A percentile compares a stretch with the other conserved stretches of the same genome.
These are phyloP conservation scores for Colletotrichum zoysiae DNA, from an alignment of 2,329 filamentous ascomycete genomes.

Conservation along the genomic window DNA sequence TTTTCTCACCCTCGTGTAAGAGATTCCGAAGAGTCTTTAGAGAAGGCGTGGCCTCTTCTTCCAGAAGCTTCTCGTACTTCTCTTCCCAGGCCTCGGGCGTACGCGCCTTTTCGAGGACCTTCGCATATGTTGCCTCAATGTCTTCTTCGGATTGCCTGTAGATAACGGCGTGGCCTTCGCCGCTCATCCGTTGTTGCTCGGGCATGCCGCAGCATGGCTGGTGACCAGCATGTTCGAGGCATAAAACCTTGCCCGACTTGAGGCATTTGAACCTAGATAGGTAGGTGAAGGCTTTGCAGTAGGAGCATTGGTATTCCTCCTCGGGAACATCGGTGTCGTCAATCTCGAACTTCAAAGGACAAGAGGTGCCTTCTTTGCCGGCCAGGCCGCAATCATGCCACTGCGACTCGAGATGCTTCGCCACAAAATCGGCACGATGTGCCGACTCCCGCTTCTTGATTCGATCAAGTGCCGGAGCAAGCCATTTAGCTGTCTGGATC, in stretches of 20 bases:
- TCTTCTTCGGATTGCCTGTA: conserved; percentile 82
- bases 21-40: conserved; percentile 88
- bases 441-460: conserved; percentile 80
- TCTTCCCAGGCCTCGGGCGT: conserved; percentile 91
- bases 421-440: conserved; percentile 76
- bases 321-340: conserved; percentile 84
- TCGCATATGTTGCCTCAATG: conserved; percentile 76
- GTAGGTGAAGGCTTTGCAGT: conserved; percentile 94
- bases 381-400: conserved; percentile 68
- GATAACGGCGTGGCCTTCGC: conserved; percentile 78
- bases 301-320: conserved; percentile 91
- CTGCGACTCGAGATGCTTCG: conserved; percentile 69
- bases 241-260: conserved; percentile 84
- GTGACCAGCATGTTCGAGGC: conserved; percentile 83
- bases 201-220: conserved; percentile 83
- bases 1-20: conserved; percentile 93
- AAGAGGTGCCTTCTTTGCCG: conserved; percentile 62
- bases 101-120: conserved; percentile 86
- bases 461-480: conserved; percentile 86
- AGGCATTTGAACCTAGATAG: conserved; percentile 90
- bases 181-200: conserved; percentile 75
- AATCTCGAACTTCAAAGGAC: conserved; percentile 72
- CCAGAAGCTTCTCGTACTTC: conserved; percentile 86
- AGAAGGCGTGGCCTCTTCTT: conserved; percentile 85
- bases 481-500: conserved; percentile 95